Evolutionary conservation across 2,329 filamentous ascomycete genomes (phyloP), one percentile per base, ranked within the genome.

Genomic region (Sarocladiaceae sp.): DNA sequence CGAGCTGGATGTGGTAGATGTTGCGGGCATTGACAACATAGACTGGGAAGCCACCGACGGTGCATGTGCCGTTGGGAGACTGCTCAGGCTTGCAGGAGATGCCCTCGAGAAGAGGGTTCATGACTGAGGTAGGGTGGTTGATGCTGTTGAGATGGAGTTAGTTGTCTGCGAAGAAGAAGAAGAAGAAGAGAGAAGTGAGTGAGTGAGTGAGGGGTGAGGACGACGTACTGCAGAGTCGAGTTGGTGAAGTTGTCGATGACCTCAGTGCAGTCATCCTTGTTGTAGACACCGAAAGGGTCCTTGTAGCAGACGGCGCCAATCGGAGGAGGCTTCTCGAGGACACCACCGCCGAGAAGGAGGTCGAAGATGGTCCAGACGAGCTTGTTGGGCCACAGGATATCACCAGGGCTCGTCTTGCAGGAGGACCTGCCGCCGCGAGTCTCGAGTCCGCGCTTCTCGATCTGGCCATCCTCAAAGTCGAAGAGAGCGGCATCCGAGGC

Each of bases 1-100:
- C 62, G 2, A 66, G 60, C 56, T 71, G 68, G 34, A 73, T 62
- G 47, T 72, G 65, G 4, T 60, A 59, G 2, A 68, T 64, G 15
- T 57, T 64, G 20, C 57, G 62, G 4, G 58, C 65, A 23, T 65
- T 60, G 26, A 73, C 61, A 1, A 62, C 60, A 45, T 70, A 72
- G 3, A 56, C 51, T 0, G 68, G 66, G 50, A 64, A 65, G 19
- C 60, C 67, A 6, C 69, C 69, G 2, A 66, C 45, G 13, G 58
- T 63, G 50, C 67, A 69, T 3, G 42, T 47, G 21, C 47, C 48
- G 12, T 46, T 37, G 24, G 47, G 44, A 31, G 53, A 56, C 42
- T 57, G 54, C 31, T 55, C 45, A 1, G 61, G 61, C 45, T 60
- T 50, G 32, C 65, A 68, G 1, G 64, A 66, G 5, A 53, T 48